These are phyloP conservation scores for Ceratobasidium sp. DNA, from an alignment of 1,284 basidiomycete species.

Conservation along the genomic window DNA sequence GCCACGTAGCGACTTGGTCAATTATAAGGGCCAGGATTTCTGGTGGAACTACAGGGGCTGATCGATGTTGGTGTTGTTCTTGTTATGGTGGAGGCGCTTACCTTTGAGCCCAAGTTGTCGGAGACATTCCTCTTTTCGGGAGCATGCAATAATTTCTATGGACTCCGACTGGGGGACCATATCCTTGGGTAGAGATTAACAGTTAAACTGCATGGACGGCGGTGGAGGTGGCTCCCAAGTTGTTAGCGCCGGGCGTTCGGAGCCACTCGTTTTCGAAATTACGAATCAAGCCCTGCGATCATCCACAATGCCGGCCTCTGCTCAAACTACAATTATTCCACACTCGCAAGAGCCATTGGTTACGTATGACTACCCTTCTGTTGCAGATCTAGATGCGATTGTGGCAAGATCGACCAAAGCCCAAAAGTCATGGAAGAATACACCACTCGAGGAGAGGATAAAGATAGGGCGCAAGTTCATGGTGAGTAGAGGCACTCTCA, in stretches of 20 bases:
- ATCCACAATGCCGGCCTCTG: slow-evolving; percentile 7
- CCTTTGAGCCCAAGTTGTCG: too few relatives aligned
- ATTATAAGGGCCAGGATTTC: slow-evolving; percentile 27
- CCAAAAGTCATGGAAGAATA: slow-evolving; percentile 75
- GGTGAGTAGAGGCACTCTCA: slow-evolving; percentile 51
- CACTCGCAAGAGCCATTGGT: slow-evolving; percentile 68
- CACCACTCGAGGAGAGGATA: slow-evolving; percentile 73
- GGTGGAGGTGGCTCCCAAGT: neutral
- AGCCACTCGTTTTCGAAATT: too few relatives aligned
- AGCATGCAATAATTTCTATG: neutral
- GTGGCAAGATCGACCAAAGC: slow-evolving; percentile 67
- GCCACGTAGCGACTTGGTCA: slow-evolving; percentile 5
- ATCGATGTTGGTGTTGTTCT: neutral
- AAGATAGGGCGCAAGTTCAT: slow-evolving; percentile 78
- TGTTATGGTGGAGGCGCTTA: neutral
- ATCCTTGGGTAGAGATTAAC: neutral
- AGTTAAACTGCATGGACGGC: neutral
- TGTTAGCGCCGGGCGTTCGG: slow-evolving; percentile 31
- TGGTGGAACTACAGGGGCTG: slow-evolving; percentile 1
- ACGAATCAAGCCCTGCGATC: slow-evolving; percentile 17
- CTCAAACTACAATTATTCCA: slow-evolving; percentile 74
- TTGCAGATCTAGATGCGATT: slow-evolving; percentile 62
- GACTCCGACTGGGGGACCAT: slow-evolving; percentile 11
- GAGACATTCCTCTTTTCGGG: too few relatives aligned
- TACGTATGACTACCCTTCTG: slow-evolving; percentile 62